Evolutionary conservation across 495 filamentous ascomycete genomes (phyloP).

Genomic region (Trichoderma gamsii): DNA sequence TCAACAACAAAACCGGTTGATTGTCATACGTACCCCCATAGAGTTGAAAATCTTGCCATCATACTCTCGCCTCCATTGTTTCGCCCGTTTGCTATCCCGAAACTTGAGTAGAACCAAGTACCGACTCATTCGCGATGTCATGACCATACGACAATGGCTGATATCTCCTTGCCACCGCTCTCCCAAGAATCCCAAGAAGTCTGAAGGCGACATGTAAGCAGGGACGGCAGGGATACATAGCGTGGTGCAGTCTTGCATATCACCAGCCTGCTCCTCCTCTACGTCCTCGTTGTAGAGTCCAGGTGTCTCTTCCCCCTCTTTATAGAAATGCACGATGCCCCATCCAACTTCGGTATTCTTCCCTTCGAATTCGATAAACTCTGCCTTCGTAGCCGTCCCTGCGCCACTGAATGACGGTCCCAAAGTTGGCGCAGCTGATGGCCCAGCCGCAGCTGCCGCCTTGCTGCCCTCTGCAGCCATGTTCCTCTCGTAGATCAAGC

Average conservation of each 20-base stretch:
- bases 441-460: conserved; percentile 5
- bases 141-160: conserved; percentile 92
- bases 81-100: conserved; percentile 63
- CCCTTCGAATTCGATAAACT: conserved; percentile 66
- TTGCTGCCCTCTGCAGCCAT: conserved; percentile 19
- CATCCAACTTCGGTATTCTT: conserved; percentile 79
- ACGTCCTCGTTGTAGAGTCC: conserved; percentile 29
- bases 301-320: conserved; percentile 72
- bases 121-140: conserved; percentile 78
- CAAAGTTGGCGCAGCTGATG: conserved; percentile 36
- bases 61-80: conserved; percentile 75
- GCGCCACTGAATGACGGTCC: conserved; percentile 39
- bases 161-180: conserved; percentile 82
- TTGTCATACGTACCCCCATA: conserved; percentile 62
- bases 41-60: conserved; percentile 93
- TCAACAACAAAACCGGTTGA: not conserved
- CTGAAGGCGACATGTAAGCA: conserved; percentile 81
- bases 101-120: conserved; percentile 99
- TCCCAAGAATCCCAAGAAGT: conserved; percentile 89
- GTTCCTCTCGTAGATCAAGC: conserved; percentile 22
- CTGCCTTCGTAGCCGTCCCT: conserved; percentile 58
- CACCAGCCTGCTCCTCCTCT: conserved; percentile 27
- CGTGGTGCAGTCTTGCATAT: conserved; percentile 71
- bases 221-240: conserved; percentile 93
- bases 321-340: conserved; percentile 90